Evolutionary conservation across 179 eudicot genomes (phyloP).

Genomic region (Monotropa hypopitys): DNA sequence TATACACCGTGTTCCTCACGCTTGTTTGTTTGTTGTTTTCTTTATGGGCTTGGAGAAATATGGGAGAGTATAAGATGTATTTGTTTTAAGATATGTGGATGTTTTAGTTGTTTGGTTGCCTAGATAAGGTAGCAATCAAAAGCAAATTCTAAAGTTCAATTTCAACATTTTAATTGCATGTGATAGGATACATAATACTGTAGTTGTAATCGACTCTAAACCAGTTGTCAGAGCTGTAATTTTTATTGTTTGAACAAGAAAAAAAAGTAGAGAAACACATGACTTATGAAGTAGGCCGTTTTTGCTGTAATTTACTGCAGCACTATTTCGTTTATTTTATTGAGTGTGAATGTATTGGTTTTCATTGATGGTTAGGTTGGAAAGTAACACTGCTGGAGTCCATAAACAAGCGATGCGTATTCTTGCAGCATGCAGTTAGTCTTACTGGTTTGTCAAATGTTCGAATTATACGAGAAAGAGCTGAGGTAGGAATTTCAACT

Average conservation of each 20-base stretch:
- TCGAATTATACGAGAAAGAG: slow-evolving; percentile 70
- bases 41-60: neutral
- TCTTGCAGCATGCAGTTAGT: slow-evolving; percentile 66
- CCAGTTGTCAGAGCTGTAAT: neutral
- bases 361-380: slow-evolving; percentile 42
- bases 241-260: neutral
- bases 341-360: neutral
- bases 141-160: neutral
- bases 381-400: slow-evolving; percentile 78
- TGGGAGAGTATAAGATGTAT: neutral
- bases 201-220: neutral
- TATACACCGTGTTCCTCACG: slow-evolving; percentile 6
- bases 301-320: neutral
- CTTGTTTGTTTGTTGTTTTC: neutral
- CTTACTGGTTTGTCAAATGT: slow-evolving; percentile 64
- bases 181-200: neutral
- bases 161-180: neutral
- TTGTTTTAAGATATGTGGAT: neutral
- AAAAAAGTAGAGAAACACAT: neutral
- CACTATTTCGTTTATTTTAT: neutral
- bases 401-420: slow-evolving; percentile 71
- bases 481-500: slow-evolving; percentile 47
- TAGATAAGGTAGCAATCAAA: neutral
- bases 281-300: neutral
- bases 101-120: neutral